phyloP scores from a whole-genome alignment of 83 land plant genomes.

The Picea engelmannii region DNA sequence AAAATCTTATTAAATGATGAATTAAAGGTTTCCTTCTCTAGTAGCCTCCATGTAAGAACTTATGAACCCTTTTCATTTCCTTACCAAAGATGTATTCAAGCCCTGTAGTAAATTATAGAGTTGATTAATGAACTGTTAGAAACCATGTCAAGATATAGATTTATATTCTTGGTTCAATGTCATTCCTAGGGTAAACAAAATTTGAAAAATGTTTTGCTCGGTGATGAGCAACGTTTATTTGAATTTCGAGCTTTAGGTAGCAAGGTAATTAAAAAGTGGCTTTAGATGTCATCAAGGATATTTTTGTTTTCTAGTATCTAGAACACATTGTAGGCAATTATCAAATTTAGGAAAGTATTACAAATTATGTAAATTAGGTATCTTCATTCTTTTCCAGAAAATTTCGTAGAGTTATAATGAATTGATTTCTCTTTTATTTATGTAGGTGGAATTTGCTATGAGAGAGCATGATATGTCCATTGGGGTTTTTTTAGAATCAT shows the following conservation, averaged over 20 bases:
- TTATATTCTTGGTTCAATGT: not conserved
- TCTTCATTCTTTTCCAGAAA: no score
- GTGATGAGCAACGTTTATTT: constrained; percentile 53
- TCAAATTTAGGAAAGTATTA: no score
- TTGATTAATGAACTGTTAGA: not conserved
- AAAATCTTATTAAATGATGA: constrained; percentile 46
- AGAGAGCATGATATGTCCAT: no score
- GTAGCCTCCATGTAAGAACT: constrained; percentile 40
- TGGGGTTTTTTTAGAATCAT: no score
- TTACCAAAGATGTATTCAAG: not conserved
- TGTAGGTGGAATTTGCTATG: no score
- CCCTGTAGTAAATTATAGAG: not conserved
- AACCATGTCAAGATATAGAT: not conserved
- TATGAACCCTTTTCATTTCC: not conserved
- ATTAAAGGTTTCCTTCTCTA: constrained; percentile 68
- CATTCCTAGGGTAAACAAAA: constrained; percentile 35
- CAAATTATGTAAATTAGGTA: no score
- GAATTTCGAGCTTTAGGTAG: constrained; percentile 87
- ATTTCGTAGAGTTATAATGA: no score
- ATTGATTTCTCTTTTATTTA: no score
- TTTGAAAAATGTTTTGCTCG: constrained; percentile 58
- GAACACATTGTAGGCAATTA: no score
- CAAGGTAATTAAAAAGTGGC: constrained; percentile 25
- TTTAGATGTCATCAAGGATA: not conserved
- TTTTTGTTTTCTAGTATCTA: no score